Percentiles rank a stretch among this genome's conserved stretches.
phyloP scores from a whole-genome alignment of 1,284 basidiomycete genomes.

The Chiua sp. region DNA sequence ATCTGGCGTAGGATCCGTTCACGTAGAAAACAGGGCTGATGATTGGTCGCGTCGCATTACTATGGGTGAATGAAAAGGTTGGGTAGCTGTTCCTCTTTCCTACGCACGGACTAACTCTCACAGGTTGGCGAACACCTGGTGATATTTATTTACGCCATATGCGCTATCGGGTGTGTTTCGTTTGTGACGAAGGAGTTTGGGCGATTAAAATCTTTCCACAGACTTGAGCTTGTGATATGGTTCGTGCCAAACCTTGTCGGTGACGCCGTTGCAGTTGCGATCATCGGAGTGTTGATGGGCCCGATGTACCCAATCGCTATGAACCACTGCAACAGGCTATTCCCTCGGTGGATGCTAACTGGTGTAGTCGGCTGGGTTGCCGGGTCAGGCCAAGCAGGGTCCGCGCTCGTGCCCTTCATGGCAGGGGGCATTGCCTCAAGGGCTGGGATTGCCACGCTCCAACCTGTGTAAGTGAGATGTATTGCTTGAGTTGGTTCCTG shows the following conservation, averaged over 20 bases:
- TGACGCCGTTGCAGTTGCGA: constrained; percentile 55
- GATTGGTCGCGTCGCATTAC: constrained; percentile 30
- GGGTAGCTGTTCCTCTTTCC: neutral
- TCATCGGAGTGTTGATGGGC: constrained; percentile 60
- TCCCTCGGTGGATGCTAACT: constrained; percentile 56
- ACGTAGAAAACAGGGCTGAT: constrained; percentile 23
- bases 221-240: constrained; percentile 66
- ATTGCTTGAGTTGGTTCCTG: neutral
- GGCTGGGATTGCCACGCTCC: constrained; percentile 54
- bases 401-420: constrained; percentile 61
- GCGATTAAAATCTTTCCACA: constrained; percentile 7
- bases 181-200: too few species aligned
- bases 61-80: constrained; percentile 34
- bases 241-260: constrained; percentile 58
- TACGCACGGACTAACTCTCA: neutral
- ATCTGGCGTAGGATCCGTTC: neutral
- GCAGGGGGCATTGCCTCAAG: constrained; percentile 56
- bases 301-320: constrained; percentile 62
- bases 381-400: constrained; percentile 56
- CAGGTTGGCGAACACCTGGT: constrained; percentile 31
- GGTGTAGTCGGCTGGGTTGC: constrained; percentile 58
- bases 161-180: constrained; percentile 38
- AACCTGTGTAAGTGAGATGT: constrained; percentile 54
- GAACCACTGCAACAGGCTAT: constrained; percentile 50
- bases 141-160: constrained; percentile 28